Evolutionary conservation across 139 green algal genomes (phyloP), one percentile per base, ranked within the genome.

Genomic region (Gonium pectorale): DNA sequence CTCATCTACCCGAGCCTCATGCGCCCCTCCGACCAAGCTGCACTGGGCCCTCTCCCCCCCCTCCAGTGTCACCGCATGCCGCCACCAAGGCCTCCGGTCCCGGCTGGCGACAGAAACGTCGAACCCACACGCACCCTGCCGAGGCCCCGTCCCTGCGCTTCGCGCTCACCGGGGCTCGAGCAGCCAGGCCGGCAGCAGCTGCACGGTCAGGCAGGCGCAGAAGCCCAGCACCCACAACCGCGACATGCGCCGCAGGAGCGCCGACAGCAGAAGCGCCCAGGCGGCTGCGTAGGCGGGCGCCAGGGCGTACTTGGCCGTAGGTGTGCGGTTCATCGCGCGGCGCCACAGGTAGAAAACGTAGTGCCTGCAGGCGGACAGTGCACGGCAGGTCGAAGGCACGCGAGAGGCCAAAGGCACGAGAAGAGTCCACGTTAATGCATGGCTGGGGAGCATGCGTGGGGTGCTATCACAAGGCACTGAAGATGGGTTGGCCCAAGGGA

Each of bases 261-360:
- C 38, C 31, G 41, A 27, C 54, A 83, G 37, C 46, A 96, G 43
- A 64, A 86, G 60, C 44, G 44, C 80, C 67, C 69, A 83, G 62
- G 69, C 72, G 11, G 75, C 86, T 0, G 93, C 79, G 70, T 96
- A 95, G 11, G 68, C 35, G 13, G 93, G 93, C 17, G 92, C 62
- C 26, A 97, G 81, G 13, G 54, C 67, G 46, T 90, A 94, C 3
- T 89, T 82, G 8, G 81, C 49, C 21, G 41, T 49, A 11, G 27
- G 22, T 27, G 62, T 52, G 43, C 70, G 49, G 56, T n/a, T 67
- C 62, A 91, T 43, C 49, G 90, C 9, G 17, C 81, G 77, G 43
- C 93, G 92, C 95, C 96, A 98, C 8, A 98, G 24, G 88, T 99
- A 99, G 80, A 99, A 99, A 0, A 90, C 95, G 86, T 97, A 98